A percentile compares a stretch with the other conserved stretches of the same genome.
Evolutionary conservation across 2,329 filamentous ascomycete genomes (phyloP).

Genomic region (Trichoderma harzianum): DNA sequence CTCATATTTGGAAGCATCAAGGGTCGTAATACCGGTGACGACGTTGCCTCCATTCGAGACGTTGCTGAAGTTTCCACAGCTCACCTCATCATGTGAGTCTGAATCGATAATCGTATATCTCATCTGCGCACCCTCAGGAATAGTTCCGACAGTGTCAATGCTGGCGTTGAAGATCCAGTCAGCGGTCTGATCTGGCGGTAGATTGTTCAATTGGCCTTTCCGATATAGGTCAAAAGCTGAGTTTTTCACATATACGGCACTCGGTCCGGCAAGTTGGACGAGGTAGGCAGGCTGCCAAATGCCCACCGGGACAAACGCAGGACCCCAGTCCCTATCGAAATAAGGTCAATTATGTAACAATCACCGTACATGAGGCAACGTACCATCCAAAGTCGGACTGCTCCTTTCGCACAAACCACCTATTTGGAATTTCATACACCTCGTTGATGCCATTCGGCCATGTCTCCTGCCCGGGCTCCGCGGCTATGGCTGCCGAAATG

Average conservation of each 20-base stretch:
- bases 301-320: not conserved
- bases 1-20: not conserved
- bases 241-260: not conserved
- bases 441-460: constrained; percentile 2
- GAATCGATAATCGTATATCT: not conserved
- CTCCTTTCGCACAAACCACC: not conserved
- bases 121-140: not conserved
- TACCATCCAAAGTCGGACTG: constrained; percentile 10
- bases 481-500: not conserved
- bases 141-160: not conserved
- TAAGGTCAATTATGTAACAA: not conserved
- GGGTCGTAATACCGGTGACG: not conserved
- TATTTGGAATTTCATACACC: constrained; percentile 2
- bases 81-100: not conserved
- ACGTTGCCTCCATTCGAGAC: not conserved
- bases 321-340: not conserved
- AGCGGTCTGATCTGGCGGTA: not conserved
- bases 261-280: not conserved
- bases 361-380: not conserved
- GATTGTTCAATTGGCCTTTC: not conserved
- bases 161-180: constrained; percentile 8
- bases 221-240: constrained; percentile 5
- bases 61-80: not conserved
- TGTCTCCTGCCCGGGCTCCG: not conserved
- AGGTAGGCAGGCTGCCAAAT: constrained; percentile 10